Evolutionary conservation across 768 basidiomycete genomes (phyloP), one percentile per base, ranked within the genome.

Genomic region (Termitomyces titanicus): DNA sequence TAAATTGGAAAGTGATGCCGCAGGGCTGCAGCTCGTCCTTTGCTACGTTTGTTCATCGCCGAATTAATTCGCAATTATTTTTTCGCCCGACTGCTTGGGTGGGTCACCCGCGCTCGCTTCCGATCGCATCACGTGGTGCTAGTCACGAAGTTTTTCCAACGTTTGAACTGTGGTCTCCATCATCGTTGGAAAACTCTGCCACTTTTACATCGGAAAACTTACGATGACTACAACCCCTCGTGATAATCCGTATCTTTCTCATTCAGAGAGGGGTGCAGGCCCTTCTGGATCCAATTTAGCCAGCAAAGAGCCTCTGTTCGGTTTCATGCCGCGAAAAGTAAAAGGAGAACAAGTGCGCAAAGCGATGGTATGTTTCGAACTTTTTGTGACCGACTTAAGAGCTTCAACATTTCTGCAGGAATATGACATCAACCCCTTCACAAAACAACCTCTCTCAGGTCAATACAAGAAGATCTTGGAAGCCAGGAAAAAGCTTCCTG

Each of bases 381-480:
- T 24, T 13, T 7, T 27, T 20, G 3, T 11, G 52, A 12, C 39
- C 7, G 3, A 3, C 8, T 20, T 6, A 4, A 12, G 38, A 22
- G 11, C 10, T 24, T 5, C 5, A 15, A 24, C 11, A 6, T 55
- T 50, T 20, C 43, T 61, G 10, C 64, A 94, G 93, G 84, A 89
- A 63, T 80, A 87, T 57, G 82, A 89, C 38, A 57, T 88, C 38
- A 98, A 98, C 64, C 89, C 96, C 1, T 98, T 98, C 74, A 97
- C 91, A 5, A 88, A 88, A 55, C 70, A 67, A 56, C 89, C 92
- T 0, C 88, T 87, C 67, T 83, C 92, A 0, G 66, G 81, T 3
- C 82, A 87, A 59, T 98, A 97, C 76, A 84, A 76, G 70, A 93
- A 90, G 73, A 95, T 98, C 54, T 69, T 98, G 22, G 86, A 87